phyloP scores from a whole-genome alignment of 2,329 filamentous ascomycete genomes.

The Venturia nashicola region DNA sequence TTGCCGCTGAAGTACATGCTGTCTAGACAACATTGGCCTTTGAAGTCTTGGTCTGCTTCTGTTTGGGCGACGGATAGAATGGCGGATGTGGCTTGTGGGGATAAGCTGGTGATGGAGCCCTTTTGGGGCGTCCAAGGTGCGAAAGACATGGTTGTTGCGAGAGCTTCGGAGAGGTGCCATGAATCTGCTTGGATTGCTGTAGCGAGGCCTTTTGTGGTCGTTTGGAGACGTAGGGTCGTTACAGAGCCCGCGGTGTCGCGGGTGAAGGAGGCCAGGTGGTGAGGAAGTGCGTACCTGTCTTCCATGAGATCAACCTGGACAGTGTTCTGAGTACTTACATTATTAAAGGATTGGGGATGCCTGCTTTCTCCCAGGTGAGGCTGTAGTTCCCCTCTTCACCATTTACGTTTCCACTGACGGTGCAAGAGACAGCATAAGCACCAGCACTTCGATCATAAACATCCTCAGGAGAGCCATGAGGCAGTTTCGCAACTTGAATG shows the following conservation, averaged over 20 bases:
- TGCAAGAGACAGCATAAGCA: slow-evolving; percentile 55
- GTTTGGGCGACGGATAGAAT: slow-evolving; percentile 51
- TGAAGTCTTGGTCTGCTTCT: slow-evolving; percentile 68
- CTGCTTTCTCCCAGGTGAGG: slow-evolving; percentile 59
- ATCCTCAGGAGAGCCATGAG: slow-evolving; percentile 46
- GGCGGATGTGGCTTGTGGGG: slow-evolving; percentile 32
- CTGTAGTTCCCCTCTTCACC: slow-evolving; percentile 57
- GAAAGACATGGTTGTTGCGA: slow-evolving; percentile 66
- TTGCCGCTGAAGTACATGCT: slow-evolving; percentile 91
- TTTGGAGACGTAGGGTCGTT: slow-evolving; percentile 52
- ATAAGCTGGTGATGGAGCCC: slow-evolving; percentile 26
- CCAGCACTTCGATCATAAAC: slow-evolving; percentile 67
- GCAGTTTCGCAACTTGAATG: slow-evolving; percentile 74
- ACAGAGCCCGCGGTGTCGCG: slow-evolving; percentile 35
- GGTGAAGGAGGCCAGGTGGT: slow-evolving; percentile 71
- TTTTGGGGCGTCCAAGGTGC: slow-evolving; percentile 56
- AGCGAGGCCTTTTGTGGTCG: slow-evolving; percentile 74
- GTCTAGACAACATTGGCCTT: slow-evolving; percentile 56
- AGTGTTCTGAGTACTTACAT: slow-evolving; percentile 35
- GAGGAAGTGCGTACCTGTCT: slow-evolving; percentile 59
- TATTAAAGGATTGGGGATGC: slow-evolving; percentile 50
- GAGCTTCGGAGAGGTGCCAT: slow-evolving; percentile 68
- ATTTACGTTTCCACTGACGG: slow-evolving; percentile 49
- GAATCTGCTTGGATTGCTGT: slow-evolving; percentile 57
- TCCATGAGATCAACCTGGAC: neutral